These are phyloP conservation scores for Alternaria sp. DNA, from an alignment of 2,329 filamentous ascomycete genomes.

Conservation along the genomic window DNA sequence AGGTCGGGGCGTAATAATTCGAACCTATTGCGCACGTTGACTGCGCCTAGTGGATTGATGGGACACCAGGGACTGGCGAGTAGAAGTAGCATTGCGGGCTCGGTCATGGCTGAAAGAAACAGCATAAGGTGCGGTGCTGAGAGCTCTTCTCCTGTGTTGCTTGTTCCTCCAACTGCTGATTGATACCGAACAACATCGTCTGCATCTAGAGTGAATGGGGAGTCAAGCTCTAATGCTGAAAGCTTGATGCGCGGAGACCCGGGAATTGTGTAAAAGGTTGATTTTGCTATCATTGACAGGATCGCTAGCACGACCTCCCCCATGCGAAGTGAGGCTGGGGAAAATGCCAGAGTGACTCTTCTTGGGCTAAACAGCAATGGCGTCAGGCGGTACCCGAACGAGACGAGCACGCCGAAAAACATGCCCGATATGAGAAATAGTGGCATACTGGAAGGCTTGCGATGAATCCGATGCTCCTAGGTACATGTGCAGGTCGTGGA, in stretches of 20 bases:
- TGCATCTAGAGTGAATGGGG: slow-evolving; percentile 3
- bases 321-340: slow-evolving; percentile 8
- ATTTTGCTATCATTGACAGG: slow-evolving; percentile 1
- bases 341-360: slow-evolving; percentile 2
- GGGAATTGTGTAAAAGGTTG: neutral
- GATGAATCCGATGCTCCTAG: neutral
- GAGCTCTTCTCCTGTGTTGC: neutral
- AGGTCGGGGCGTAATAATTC: slow-evolving; percentile 7
- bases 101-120: slow-evolving; percentile 10
- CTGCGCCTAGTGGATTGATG: slow-evolving; percentile 9
- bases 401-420: slow-evolving; percentile 1
- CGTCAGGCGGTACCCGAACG: slow-evolving; percentile 3
- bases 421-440: neutral
- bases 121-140: neutral
- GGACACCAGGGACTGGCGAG: slow-evolving; percentile 7
- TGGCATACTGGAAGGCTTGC: neutral
- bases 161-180: neutral
- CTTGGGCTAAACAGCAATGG: slow-evolving; percentile 2
- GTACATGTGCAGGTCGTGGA: neutral
- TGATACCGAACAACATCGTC: slow-evolving; percentile 4
- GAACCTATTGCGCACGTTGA: slow-evolving; percentile 12
- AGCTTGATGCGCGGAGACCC: neutral
- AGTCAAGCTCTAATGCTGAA: neutral
- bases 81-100: slow-evolving; percentile 13
- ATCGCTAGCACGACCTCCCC: slow-evolving; percentile 7